Conservation (phyloP, 2,329 filamentous ascomycete genomes). For the Phialocephala sp. region DNA sequence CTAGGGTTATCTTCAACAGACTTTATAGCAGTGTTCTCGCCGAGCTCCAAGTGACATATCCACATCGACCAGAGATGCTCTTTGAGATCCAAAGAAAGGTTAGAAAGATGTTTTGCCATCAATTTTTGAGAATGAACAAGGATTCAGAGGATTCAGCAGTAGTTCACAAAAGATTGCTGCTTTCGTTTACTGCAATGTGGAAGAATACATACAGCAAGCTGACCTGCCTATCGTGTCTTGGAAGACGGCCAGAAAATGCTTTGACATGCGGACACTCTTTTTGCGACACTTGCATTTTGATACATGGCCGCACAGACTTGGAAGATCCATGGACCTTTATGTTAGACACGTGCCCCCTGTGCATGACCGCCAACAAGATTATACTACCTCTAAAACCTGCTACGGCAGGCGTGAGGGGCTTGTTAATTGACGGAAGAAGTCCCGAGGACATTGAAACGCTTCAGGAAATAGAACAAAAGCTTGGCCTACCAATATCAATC, state of each 20-base stretch:
- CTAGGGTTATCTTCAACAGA: conserved; percentile 13
- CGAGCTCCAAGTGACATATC: background rate
- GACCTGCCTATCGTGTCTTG: conserved; percentile 8
- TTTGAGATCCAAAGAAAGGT: background rate
- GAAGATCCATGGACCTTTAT: background rate
- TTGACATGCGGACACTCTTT: conserved; percentile 12
- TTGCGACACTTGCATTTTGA: background rate
- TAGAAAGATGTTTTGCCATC: conserved; percentile 8
- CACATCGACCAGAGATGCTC: background rate
- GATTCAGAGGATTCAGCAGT: background rate
- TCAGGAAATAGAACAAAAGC: background rate
- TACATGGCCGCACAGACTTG: background rate
- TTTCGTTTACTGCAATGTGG: conserved; percentile 8
- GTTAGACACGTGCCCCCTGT: background rate
- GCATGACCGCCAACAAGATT: background rate
- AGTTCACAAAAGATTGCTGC: background rate
- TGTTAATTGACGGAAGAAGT: background rate
- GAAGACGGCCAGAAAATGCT: conserved; percentile 5
- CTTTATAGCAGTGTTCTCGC: background rate
- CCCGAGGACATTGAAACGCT: background rate
- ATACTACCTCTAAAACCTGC: background rate
- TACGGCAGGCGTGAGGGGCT: background rate
- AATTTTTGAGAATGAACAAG: conserved; percentile 21
- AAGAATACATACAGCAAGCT: background rate
- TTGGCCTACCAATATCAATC: background rate